phyloP scores from a whole-genome alignment of 1,284 basidiomycete genomes.

The Earliella scabrosa region DNA sequence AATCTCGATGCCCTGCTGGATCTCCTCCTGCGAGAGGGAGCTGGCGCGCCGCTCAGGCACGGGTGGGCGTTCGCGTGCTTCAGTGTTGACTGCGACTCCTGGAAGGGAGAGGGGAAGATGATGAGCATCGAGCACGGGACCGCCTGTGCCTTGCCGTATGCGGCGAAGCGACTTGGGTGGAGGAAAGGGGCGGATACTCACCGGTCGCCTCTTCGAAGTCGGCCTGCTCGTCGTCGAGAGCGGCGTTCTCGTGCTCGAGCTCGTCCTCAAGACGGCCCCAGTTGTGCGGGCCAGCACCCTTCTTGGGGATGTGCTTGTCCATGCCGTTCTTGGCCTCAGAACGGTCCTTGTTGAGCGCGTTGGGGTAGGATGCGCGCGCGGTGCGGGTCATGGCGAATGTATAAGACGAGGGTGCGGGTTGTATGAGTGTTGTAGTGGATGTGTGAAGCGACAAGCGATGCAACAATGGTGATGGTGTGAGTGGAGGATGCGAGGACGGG shows the following conservation, averaged over 20 bases:
- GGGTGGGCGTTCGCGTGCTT: conserved; percentile 11
- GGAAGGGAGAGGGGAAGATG: conserved; percentile 3
- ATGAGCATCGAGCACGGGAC: not conserved
- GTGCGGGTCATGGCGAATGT: conserved; percentile 71
- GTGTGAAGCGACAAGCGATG: not conserved
- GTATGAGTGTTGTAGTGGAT: not conserved
- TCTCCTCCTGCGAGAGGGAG: conserved; percentile 66
- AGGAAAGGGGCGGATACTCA: conserved; percentile 4
- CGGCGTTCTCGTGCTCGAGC: conserved; percentile 57
- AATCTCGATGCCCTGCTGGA: conserved; percentile 63
- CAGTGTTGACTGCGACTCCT: conserved; percentile 13
- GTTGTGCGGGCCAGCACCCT: conserved; percentile 80
- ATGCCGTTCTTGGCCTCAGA: conserved; percentile 79
- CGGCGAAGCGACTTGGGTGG: not conserved
- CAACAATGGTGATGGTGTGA: conserved; percentile 4
- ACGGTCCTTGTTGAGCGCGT: conserved; percentile 79
- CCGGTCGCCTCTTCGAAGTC: conserved; percentile 42
- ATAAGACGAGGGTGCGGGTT: not conserved
- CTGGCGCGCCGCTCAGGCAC: conserved; percentile 35
- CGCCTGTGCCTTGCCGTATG: not conserved
- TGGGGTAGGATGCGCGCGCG: conserved; percentile 71
- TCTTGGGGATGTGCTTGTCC: conserved; percentile 76
- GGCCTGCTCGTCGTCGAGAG: conserved; percentile 51
- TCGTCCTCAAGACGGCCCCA: conserved; percentile 81
- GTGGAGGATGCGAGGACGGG: not conserved